Base-by-base conservation (phyloP, 2,329 filamentous ascomycete species). In the Sphaceloma murrayae region DNA sequence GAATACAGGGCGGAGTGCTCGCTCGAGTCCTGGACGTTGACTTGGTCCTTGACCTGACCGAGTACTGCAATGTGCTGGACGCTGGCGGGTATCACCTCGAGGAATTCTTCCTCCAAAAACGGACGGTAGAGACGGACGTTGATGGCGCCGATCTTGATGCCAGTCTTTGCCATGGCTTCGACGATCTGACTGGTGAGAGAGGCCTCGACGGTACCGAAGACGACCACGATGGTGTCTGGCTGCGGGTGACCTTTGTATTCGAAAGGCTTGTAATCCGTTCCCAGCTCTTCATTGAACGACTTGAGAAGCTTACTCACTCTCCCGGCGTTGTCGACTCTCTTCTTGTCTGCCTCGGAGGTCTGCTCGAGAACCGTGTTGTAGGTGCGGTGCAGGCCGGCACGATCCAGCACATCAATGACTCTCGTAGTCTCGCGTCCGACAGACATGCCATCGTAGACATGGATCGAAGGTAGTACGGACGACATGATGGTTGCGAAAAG, bases 41-140 rank as follows among this genome's bases (percentile, higher is more conserved):
- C 68, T 51, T 84, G 74, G 53, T 84, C 79, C 49, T 73, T 66
- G 52, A 98, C 89, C 62, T 98, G 91, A 44, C 91, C 91, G 4
- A 98, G 76, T 14, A 96, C 86, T 27, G 82, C 81, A 52, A 98
- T 73, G 50, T 75, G 82, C 64, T 77, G 78, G 34, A 80, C 76
- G 26, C 83, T 83, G 53, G 77, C 70, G 24, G 91, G 87, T 19
- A 98, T 74, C 8, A 77, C 75, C 53, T 82, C 78, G 51, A 96
- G 69, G 72, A 98, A 96, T 42, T 85, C 84, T 61, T 95, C 87
- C 67, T 98, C 91, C 22, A 91, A 78, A 58, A 98, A 96, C 11
- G 91, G 91, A 32, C 89, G 79, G 71, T 96, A 98, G 45, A 98
- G 74, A 51, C 91, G 83, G 34, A 96, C 89, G 56, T 85, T 89